A percentile compares a stretch with the other conserved stretches of the same genome.
These are phyloP conservation scores for Yamadazyma sp. DNA, from an alignment of 805 yeast genomes.

Conservation along the genomic window DNA sequence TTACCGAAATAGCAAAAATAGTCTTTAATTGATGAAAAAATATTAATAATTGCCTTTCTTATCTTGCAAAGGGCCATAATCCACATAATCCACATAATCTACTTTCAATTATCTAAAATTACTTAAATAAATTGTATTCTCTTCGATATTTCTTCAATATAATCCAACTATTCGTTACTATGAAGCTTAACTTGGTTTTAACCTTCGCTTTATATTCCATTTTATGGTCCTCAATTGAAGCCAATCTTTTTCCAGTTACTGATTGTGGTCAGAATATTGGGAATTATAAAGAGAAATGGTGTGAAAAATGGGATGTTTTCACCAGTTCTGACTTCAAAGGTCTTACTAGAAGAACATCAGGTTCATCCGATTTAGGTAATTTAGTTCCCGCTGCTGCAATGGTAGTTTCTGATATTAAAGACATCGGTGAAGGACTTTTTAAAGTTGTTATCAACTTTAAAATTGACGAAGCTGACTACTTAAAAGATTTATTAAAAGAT, in stretches of 20 bases:
- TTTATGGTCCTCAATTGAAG: conserved; percentile 4
- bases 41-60: no score
- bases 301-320: conserved; percentile 6
- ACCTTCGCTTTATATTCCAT: conserved; percentile 7
- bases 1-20: no score
- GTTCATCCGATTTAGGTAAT: conserved; percentile 4
- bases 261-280: conserved; percentile 1
- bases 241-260: conserved; percentile 7
- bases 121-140: no score
- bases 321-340: conserved; percentile 2
- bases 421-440: conserved; percentile 17
- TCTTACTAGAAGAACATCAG: background rate
- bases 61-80: no score
- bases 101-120: no score
- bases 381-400: conserved; percentile 21
- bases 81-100: no score
- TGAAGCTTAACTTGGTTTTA: conserved; percentile 2
- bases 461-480: conserved; percentile 18
- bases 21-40: no score
- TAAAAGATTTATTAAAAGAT: conserved; percentile 13
- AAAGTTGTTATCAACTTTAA: conserved; percentile 22
- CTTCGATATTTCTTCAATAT: no score
- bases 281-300: conserved; percentile 1
- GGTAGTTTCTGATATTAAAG: conserved; percentile 21
- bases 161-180: no score